Conservation (phyloP, 257 asterid genomes). For the Rhazya stricta region DNA sequence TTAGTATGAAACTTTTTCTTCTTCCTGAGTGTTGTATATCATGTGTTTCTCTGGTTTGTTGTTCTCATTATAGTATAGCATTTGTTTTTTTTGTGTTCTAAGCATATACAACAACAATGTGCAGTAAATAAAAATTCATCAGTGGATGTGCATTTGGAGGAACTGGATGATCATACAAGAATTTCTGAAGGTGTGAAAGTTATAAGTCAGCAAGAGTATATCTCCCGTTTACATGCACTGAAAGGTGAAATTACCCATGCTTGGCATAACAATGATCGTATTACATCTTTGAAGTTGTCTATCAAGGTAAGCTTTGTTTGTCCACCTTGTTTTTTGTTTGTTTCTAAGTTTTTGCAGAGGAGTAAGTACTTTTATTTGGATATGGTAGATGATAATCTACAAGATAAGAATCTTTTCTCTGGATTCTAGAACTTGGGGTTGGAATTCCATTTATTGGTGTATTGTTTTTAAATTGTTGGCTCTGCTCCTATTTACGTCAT, state of each 20-base stretch:
- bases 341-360: not conserved
- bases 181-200: conserved; percentile 45
- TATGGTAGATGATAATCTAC: not conserved
- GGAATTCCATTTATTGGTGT: not conserved
- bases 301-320: conserved; percentile 54
- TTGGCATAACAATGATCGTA: conserved; percentile 71
- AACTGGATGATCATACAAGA: conserved; percentile 47
- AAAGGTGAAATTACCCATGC: conserved; percentile 62
- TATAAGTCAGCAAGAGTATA: conserved; percentile 64
- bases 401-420: not conserved
- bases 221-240: conserved; percentile 58
- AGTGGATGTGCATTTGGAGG: conserved; percentile 47
- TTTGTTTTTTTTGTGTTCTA: not conserved
- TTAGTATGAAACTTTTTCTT: not conserved
- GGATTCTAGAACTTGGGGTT: not conserved
- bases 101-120: conserved; percentile 14
- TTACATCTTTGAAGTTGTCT: conserved; percentile 71
- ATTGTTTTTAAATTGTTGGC: not conserved
- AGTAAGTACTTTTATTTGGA: not conserved
- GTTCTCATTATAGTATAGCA: not conserved
- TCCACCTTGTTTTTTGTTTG: not conserved
- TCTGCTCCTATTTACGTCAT: not conserved
- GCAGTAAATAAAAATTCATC: conserved; percentile 48
- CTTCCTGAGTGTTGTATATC: not conserved
- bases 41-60: not conserved